phyloP scores from a whole-genome alignment of 768 basidiomycete species.

The Royoungia palumana region DNA sequence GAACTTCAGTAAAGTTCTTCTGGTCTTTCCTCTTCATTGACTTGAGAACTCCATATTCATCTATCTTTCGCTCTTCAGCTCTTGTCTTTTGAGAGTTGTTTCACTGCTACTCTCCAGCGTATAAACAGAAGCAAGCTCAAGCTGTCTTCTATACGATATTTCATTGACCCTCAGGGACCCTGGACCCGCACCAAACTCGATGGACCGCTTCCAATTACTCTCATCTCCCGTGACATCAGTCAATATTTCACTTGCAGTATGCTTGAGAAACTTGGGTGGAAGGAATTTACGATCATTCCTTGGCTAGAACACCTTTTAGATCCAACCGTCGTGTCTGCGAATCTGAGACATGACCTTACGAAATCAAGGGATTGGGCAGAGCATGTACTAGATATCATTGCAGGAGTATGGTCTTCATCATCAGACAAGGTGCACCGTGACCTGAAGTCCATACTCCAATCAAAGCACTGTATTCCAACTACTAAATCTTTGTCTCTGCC shows the following conservation, averaged over 20 bases:
- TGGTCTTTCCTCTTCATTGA: no score
- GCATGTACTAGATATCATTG: slow-evolving; percentile 58
- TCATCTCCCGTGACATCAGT: slow-evolving; percentile 67
- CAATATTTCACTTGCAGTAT: slow-evolving; percentile 50
- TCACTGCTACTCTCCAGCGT: slow-evolving; percentile 56
- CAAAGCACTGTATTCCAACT: slow-evolving; percentile 43
- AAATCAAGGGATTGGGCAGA: slow-evolving; percentile 83
- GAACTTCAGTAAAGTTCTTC: no score
- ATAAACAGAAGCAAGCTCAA: slow-evolving; percentile 54
- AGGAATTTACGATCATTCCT: slow-evolving; percentile 66
- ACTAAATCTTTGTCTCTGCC: no score
- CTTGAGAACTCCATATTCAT: no score
- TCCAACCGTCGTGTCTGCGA: slow-evolving; percentile 48
- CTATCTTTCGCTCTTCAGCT: no score
- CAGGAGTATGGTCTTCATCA: slow-evolving; percentile 64
- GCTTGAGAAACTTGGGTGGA: slow-evolving; percentile 69
- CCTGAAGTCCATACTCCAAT: slow-evolving; percentile 37
- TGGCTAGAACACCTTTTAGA: slow-evolving; percentile 68
- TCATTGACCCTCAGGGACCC: slow-evolving; percentile 58
- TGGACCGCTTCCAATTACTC: slow-evolving; percentile 70
- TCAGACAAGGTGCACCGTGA: slow-evolving; percentile 38
- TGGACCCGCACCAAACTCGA: slow-evolving; percentile 61
- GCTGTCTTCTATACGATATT: slow-evolving; percentile 61
- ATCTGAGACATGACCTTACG: no score
- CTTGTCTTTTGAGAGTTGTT: no score